These are phyloP conservation scores for Candida saitoana DNA, from an alignment of 805 yeast genomes.

Conservation along the genomic window DNA sequence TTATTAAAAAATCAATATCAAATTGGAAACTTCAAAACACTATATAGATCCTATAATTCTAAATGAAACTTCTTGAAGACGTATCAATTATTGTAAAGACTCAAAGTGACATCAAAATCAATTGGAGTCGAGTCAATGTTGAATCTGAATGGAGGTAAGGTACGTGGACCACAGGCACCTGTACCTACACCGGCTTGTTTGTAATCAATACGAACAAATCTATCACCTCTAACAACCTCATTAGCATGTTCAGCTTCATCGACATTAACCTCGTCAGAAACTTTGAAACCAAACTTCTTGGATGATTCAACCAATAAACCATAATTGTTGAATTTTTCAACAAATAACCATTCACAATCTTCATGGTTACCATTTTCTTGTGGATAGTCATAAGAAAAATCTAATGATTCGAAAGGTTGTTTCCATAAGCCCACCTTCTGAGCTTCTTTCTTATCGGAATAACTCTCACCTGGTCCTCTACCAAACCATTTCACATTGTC, in stretches of 20 bases:
- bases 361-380: constrained; percentile 34
- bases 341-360: constrained; percentile 24
- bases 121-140: constrained; percentile 6
- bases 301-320: constrained; percentile 8
- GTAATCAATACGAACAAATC: constrained; percentile 15
- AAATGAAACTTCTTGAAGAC: background rate
- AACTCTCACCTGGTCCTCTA: constrained; percentile 32
- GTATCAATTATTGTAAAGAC: background rate
- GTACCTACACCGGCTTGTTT: constrained; percentile 17
- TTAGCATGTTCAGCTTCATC: constrained; percentile 16
- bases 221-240: constrained; percentile 11
- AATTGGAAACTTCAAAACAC: no score
- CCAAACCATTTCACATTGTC: constrained; percentile 28
- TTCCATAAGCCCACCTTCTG: constrained; percentile 20
- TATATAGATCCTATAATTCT: no score
- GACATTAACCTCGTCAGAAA: constrained; percentile 11
- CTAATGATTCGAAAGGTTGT: constrained; percentile 13
- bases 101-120: background rate
- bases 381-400: constrained; percentile 27
- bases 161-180: constrained; percentile 16
- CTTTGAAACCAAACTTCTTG: constrained; percentile 13
- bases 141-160: constrained; percentile 10
- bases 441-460: constrained; percentile 26
- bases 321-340: constrained; percentile 5
- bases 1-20: no score